phyloP scores from a whole-genome alignment of 345 rosid species.

The Ricinus communis region DNA sequence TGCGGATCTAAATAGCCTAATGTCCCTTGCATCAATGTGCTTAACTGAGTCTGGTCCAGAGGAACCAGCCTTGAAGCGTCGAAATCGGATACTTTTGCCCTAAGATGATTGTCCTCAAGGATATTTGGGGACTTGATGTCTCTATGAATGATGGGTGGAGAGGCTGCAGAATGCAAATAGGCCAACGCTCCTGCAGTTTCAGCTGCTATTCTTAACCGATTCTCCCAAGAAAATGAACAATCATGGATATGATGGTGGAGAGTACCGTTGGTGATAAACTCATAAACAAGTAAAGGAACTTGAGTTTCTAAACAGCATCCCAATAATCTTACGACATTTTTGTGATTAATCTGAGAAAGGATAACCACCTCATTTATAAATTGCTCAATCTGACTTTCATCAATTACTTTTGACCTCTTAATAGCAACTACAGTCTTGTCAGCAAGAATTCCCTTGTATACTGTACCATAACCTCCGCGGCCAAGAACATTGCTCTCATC shows the following conservation, averaged over 20 bases:
- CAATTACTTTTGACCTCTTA: constrained; percentile 42
- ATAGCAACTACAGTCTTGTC: constrained; percentile 40
- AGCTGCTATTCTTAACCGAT: neutral
- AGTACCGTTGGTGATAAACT: neutral
- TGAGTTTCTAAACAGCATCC: constrained; percentile 42
- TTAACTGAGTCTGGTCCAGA: constrained; percentile 19
- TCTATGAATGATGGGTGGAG: constrained; percentile 1
- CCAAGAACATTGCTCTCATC: neutral
- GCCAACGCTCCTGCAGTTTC: neutral
- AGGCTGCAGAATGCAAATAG: constrained; percentile 5
- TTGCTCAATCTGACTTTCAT: constrained; percentile 41
- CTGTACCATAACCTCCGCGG: neutral
- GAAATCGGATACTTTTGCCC: neutral
- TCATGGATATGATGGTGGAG: neutral
- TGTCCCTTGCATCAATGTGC: constrained; percentile 8
- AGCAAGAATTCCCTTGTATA: neutral
- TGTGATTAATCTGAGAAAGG: constrained; percentile 1
- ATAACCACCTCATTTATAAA: constrained; percentile 51
- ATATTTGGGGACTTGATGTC: neutral
- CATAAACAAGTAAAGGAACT: constrained; percentile 32
- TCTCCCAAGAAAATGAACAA: neutral
- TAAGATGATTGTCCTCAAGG: neutral
- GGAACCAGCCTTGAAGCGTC: constrained; percentile 27
- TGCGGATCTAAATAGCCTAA: constrained; percentile 3
- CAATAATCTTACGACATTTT: constrained; percentile 18